Evolutionary conservation across 345 rosid genomes (phyloP).

Genomic region (Corchorus capsularis): DNA sequence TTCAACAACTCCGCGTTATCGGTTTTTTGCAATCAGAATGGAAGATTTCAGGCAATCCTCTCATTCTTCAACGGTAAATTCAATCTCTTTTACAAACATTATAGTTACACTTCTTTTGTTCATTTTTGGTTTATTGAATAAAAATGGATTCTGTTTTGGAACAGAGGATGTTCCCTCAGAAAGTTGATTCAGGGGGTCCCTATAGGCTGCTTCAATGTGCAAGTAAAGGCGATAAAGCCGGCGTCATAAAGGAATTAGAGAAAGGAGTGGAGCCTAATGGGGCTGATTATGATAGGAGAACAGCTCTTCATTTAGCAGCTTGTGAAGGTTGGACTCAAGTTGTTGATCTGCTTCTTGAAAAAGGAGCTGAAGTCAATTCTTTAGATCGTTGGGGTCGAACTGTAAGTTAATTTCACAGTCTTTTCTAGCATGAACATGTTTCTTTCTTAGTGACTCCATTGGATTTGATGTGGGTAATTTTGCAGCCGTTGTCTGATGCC

Average conservation of each 20-base stretch:
- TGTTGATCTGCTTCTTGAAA: slow-evolving; percentile 54
- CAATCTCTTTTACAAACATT: not conserved
- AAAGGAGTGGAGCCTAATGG: slow-evolving; percentile 51
- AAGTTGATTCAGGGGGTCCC: slow-evolving; percentile 44
- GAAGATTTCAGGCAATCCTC: slow-evolving; percentile 28
- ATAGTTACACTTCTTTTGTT: not conserved
- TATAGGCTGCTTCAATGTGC: slow-evolving; percentile 57
- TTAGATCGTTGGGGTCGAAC: slow-evolving; percentile 70
- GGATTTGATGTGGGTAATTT: slow-evolving; percentile 12
- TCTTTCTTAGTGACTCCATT: not conserved
- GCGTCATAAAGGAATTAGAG: slow-evolving; percentile 55
- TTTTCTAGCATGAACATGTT: not conserved
- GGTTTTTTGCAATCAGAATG: slow-evolving; percentile 27
- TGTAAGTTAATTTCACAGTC: slow-evolving; percentile 39
- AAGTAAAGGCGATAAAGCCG: slow-evolving; percentile 48
- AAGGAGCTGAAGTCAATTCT: slow-evolving; percentile 60
- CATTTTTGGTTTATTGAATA: not conserved
- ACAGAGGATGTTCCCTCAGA: slow-evolving; percentile 30
- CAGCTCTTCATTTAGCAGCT: slow-evolving; percentile 71
- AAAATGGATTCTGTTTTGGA: not conserved
- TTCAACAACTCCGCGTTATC: not conserved
- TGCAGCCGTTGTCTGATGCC: slow-evolving; percentile 69
- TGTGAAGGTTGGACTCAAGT: slow-evolving; percentile 59
- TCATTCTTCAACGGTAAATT: slow-evolving; percentile 29
- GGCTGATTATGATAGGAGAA: slow-evolving; percentile 61